Percentiles rank a stretch among this genome's conserved stretches.
Evolutionary conservation across 2,329 filamentous ascomycete genomes (phyloP).

Genomic region (Proliferodiscus dingleyae): DNA sequence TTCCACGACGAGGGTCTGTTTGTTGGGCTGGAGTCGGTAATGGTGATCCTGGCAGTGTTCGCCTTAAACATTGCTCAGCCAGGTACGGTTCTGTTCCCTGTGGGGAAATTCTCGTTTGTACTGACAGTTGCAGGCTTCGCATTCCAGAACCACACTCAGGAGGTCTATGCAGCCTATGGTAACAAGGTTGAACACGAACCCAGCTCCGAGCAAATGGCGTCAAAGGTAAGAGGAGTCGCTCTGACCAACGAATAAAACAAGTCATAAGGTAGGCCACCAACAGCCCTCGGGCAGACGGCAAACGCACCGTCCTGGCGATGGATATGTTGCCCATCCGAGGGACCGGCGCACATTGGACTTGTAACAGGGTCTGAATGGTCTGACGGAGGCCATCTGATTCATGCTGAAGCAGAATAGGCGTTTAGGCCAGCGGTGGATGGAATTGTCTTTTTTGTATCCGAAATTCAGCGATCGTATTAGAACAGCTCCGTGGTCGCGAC

Average conservation of each 20-base stretch:
- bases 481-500: not conserved
- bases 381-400: not conserved
- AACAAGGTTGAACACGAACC: not conserved
- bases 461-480: not conserved
- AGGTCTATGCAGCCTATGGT: not conserved
- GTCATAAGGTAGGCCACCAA: constrained; percentile 6
- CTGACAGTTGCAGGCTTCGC: constrained; percentile 9
- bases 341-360: constrained; percentile 6
- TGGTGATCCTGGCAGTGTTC: constrained; percentile 1
- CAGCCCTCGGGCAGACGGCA: constrained; percentile 1
- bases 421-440: constrained; percentile 1
- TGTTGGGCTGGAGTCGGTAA: constrained; percentile 31
- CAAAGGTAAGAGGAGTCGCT: constrained; percentile 4
- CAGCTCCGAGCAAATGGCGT: constrained; percentile 1
- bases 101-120: constrained; percentile 6
- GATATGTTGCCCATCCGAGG: constrained; percentile 5
- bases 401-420: constrained; percentile 5
- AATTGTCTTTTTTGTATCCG: constrained; percentile 1
- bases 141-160: constrained; percentile 7
- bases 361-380: constrained; percentile 3
- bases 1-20: constrained; percentile 60
- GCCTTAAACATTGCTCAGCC: constrained; percentile 2
- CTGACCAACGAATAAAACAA: constrained; percentile 6
- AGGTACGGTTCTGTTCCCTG: constrained; percentile 7
- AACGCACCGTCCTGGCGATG: not conserved